Evolutionary conservation across 495 filamentous ascomycete species (phyloP), one percentile per base, ranked within the genome.

Genomic region (Penicillium crystallinum): DNA sequence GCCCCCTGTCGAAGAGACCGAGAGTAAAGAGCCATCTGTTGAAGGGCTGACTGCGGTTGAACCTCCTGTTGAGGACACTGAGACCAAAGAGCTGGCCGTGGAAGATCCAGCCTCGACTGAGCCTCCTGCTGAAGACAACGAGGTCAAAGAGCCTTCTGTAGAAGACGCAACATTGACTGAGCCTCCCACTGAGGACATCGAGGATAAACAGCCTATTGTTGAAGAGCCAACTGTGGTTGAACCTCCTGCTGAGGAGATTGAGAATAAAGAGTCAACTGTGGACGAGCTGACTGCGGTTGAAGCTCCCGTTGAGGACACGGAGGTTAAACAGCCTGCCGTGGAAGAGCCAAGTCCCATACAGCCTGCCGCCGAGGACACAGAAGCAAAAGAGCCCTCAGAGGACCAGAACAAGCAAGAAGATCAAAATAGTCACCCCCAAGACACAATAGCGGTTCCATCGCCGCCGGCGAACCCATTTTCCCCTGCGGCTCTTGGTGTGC

Each of bases 401-500:
- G 61, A 62, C 49, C 57, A 60, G 11, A 55, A n/a, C 30, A 46
- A 39, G 15, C 46, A 55, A 46, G 45, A 29, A 38, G 55, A 47
- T 1, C 34, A 36, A 15, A 8, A 3, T 8, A 6, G n/a, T n/a
- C 11, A 43, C 25, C 18, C 31, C 22, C 14, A 52, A 41, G 19
- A 51, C 30, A 22, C 36, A 49, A 35, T 33, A 46, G 31, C 38
- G 15, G 46, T 54, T n/a, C 12, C 53, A 45, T 38, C 46, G 41
- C 8, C 52, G 43, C 55, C 59, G 15, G 43, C 46, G 55, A 41
- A 39, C 42, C 50, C 61, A 41, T 70, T 62, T 45, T 57, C 64
- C n/a, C 63, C 59, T 10, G 55, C 55, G 2, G 54, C 63, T 21
- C 58, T 63, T 34, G 56, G 63, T 43, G 56, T 66, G 37, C 64